phyloP scores from a whole-genome alignment of 2,329 filamentous ascomycete species.

The Alternaria ethzedia region DNA sequence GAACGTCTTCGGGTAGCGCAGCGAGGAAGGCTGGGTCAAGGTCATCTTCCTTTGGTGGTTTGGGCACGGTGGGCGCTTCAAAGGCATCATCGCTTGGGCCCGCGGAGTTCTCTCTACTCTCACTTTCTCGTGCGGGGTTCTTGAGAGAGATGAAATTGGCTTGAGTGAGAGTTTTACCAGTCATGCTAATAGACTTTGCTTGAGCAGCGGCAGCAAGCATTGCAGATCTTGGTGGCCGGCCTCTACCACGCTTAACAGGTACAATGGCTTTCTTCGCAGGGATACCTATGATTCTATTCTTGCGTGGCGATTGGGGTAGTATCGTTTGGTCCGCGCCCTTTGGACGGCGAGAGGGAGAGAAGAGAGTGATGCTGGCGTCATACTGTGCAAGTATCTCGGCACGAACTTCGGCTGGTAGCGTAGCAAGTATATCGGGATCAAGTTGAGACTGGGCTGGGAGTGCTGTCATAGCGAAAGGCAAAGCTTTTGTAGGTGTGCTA shows the following conservation, averaged over 20 bases:
- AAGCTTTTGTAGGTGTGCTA: conserved; percentile 22
- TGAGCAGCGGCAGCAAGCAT: conserved; percentile 57
- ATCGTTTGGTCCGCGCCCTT: conserved; percentile 47
- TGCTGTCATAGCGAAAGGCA: conserved; percentile 42
- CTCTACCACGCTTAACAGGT: conserved; percentile 72
- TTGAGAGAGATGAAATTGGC: conserved; percentile 69
- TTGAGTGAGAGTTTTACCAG: conserved; percentile 64
- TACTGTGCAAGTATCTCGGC: conserved; percentile 82
- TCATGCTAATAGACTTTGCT: conserved; percentile 50
- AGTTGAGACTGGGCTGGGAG: conserved; percentile 75
- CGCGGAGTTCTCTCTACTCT: conserved; percentile 18
- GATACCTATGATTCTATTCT: conserved; percentile 60
- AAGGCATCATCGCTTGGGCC: conserved; percentile 35
- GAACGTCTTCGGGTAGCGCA: conserved; percentile 75
- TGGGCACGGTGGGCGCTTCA: conserved; percentile 14
- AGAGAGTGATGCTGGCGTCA: conserved; percentile 33
- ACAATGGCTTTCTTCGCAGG: conserved; percentile 57
- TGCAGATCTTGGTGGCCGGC: conserved; percentile 50
- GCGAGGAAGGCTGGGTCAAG: conserved; percentile 71
- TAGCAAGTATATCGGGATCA: conserved; percentile 82
- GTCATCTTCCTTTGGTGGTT: conserved; percentile 16
- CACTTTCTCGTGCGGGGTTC: conserved; percentile 25
- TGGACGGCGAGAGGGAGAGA: conserved; percentile 36
- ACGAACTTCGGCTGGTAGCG: conserved; percentile 84
- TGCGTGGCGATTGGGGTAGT: conserved; percentile 55